These are phyloP conservation scores for Calycina marina DNA, from an alignment of 2,329 filamentous ascomycete genomes.

Conservation along the genomic window DNA sequence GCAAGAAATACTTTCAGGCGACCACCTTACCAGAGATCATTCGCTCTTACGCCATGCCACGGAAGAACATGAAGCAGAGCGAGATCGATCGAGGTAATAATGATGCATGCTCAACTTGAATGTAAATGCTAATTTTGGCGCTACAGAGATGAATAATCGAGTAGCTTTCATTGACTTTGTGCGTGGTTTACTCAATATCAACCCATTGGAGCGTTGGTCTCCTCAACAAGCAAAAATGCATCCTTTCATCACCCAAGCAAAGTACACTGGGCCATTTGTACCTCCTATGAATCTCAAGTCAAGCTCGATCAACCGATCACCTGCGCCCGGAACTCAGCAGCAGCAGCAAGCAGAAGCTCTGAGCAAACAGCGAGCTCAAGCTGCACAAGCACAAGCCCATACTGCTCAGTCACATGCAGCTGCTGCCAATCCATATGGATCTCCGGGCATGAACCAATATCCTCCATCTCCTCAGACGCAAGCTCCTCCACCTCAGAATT, in stretches of 20 bases:
- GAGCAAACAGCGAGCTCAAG: constrained; percentile 76
- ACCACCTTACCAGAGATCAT: constrained; percentile 94
- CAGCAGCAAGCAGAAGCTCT: constrained; percentile 90
- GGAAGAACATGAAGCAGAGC: constrained; percentile 97
- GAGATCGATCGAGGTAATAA: constrained; percentile 85
- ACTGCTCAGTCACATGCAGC: constrained; percentile 48
- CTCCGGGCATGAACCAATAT: constrained; percentile 4
- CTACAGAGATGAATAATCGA: constrained; percentile 96
- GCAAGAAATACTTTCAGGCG: constrained; percentile 98
- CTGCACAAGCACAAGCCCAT: constrained; percentile 38
- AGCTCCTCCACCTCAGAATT: constrained; percentile 47
- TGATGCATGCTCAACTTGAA: constrained; percentile 5
- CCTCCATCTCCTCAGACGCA: constrained; percentile 42
- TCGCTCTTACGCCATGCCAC: constrained; percentile 92
- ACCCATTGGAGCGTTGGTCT: constrained; percentile 92
- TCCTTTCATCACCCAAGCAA: constrained; percentile 96
- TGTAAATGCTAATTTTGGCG: constrained; percentile 7
- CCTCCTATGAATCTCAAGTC: constrained; percentile 94
- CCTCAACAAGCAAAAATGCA: constrained; percentile 95
- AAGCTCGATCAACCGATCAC: constrained; percentile 70
- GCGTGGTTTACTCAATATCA: constrained; percentile 80
- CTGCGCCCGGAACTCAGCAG: constrained; percentile 85
- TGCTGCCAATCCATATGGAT: constrained; percentile 32
- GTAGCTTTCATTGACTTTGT: constrained; percentile 98
- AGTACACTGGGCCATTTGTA: constrained; percentile 90